Evolutionary conservation across 805 yeast species (phyloP), one percentile per base, ranked within the genome.

Genomic region (Starmerella sp.): DNA sequence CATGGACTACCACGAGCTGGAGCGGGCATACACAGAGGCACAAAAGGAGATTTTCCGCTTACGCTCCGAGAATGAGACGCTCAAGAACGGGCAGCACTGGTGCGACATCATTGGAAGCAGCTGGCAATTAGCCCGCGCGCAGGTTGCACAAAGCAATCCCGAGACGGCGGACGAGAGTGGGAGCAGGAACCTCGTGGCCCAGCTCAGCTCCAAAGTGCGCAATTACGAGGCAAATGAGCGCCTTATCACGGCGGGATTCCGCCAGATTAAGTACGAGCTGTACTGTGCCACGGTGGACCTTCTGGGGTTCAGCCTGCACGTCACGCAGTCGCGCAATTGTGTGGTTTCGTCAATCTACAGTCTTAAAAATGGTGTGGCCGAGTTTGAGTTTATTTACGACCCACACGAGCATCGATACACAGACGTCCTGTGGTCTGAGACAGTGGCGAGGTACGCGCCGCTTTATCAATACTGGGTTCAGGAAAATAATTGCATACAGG

Each of bases 261-360:
- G 62, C 30, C 60, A 54, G 45, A 34, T 53, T 6, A 59, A 59
- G 44, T 59, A 59, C 49, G 62, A 59, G 52, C 35, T 59, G 7
- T 51, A 45, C 42, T 59, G 60, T 37, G 62, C 62, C 7, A 9
- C 58, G 2, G 51, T 54, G 30, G 62, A 59, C 34, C 37, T 59
- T 4, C 47, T 59, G 13, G 62, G 62, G 8, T 59, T 31, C 46
- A 53, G 55, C 15, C 39, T 59, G 6, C 30, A 51, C 7, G 36
- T 59, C 22, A 15, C n/a, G 7, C 51, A 50, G 5, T 43, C 32
- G 35, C 54, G 62, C 15, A 54, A 46, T 13, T 59, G 62, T 42
- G 36, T 43, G 3, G 55, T 52, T 5, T 17, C 44, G 5, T 17
- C 57, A 1, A 47, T 45, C 10, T 52, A 52, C 52, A 38, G 35